Evolutionary conservation across 805 yeast genomes (phyloP).

Genomic region (Komagataella populi): DNA sequence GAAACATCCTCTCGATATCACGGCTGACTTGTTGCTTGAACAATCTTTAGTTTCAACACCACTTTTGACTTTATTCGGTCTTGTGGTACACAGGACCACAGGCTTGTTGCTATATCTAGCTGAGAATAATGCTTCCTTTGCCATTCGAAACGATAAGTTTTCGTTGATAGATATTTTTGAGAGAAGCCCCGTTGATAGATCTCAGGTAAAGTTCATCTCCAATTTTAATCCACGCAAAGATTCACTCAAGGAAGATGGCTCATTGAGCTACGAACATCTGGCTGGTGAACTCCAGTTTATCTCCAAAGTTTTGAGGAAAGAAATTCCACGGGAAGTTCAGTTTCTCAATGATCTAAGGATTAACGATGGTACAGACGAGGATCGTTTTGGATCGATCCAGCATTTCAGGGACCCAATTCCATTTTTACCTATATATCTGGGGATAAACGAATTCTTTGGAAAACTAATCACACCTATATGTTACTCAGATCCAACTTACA

Average conservation of each 20-base stretch:
- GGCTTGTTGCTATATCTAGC: neutral
- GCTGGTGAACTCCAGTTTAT: neutral
- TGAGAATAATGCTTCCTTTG: neutral
- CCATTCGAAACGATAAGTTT: neutral
- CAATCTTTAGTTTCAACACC: neutral
- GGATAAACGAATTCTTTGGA: neutral
- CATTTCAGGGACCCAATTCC: neutral
- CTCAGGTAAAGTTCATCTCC: neutral
- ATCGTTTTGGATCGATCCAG: neutral
- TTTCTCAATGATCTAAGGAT: neutral
- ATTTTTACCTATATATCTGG: neutral
- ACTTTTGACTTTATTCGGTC: neutral
- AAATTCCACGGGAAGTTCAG: neutral
- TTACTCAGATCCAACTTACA: neutral
- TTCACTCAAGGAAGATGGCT: neutral
- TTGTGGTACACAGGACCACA: neutral
- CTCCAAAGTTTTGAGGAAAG: neutral
- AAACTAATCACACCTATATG: neutral
- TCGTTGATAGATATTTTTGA: neutral
- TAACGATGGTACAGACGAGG: neutral
- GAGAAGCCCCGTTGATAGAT: neutral
- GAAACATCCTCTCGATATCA: neutral
- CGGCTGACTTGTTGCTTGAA: neutral
- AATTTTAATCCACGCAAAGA: neutral
- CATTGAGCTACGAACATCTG: neutral